Evolutionary conservation across 2,329 filamentous ascomycete genomes (phyloP).

Genomic region (Diaporthe sp.): DNA sequence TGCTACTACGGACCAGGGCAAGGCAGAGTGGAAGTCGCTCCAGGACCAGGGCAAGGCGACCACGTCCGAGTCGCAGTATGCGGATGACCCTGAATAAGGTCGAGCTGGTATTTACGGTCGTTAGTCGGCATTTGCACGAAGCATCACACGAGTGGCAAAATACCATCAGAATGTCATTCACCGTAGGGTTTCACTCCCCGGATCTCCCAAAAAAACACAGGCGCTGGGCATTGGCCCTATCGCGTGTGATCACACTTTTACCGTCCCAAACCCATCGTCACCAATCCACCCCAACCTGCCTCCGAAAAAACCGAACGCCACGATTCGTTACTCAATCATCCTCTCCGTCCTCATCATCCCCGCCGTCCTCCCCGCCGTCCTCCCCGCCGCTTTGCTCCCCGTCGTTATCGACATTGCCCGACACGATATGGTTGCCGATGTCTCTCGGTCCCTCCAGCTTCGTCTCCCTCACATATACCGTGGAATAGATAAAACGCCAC

Average conservation of each 20-base stretch:
- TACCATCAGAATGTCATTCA: constrained; percentile 1
- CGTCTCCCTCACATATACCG: constrained; percentile 4
- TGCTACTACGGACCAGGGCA: constrained; percentile 89
- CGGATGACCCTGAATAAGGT: constrained; percentile 41
- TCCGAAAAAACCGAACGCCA: background rate
- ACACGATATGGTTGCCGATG: constrained; percentile 6
- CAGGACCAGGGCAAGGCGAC: constrained; percentile 56
- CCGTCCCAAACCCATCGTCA: background rate
- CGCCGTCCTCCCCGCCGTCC: constrained; percentile 25
- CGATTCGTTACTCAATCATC: background rate
- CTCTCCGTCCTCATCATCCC: constrained; percentile 31
- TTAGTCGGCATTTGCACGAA: background rate
- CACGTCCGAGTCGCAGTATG: constrained; percentile 39
- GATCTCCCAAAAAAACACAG: background rate
- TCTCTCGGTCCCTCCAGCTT: constrained; percentile 33
- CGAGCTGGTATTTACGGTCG: background rate
- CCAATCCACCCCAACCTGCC: background rate
- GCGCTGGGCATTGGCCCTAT: background rate
- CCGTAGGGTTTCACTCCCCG: background rate
- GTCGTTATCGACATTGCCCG: background rate
- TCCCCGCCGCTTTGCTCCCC: background rate
- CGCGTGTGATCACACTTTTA: background rate
- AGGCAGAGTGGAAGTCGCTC: constrained; percentile 81
- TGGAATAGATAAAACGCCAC: constrained; percentile 31
- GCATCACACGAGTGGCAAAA: constrained; percentile 14